phyloP scores from a whole-genome alignment of 1,139 yeast species.

The Yamadazyma dendronema region DNA sequence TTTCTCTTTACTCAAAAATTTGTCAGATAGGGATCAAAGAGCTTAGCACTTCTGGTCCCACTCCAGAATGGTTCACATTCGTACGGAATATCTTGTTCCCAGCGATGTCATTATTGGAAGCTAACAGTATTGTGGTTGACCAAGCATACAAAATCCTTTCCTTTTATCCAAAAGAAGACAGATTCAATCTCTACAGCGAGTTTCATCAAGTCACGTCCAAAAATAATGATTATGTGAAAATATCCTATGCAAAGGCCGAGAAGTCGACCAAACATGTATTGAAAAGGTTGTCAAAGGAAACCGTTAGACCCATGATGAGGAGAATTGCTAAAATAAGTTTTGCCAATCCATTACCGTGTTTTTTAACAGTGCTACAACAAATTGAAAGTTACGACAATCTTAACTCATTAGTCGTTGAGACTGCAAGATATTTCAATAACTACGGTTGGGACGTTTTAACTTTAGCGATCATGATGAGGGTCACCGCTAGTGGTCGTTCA shows the following conservation, averaged over 20 bases:
- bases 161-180: slow-evolving; percentile 55
- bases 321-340: slow-evolving; percentile 73
- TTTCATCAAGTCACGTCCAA: slow-evolving; percentile 58
- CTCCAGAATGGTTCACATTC: slow-evolving; percentile 57
- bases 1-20: slow-evolving; percentile 53
- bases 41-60: slow-evolving; percentile 24
- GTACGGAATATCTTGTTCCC: slow-evolving; percentile 70
- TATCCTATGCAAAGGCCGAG: slow-evolving; percentile 69
- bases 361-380: slow-evolving; percentile 60
- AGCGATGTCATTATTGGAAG: slow-evolving; percentile 56
- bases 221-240: slow-evolving; percentile 55
- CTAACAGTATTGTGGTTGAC: slow-evolving; percentile 62
- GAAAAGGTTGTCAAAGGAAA: slow-evolving; percentile 85
- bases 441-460: slow-evolving; percentile 88
- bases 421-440: slow-evolving; percentile 73
- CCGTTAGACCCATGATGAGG: slow-evolving; percentile 74
- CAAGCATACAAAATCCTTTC: slow-evolving; percentile 58
- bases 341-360: slow-evolving; percentile 80
- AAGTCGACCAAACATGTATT: slow-evolving; percentile 78
- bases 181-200: slow-evolving; percentile 86
- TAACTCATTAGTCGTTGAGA: slow-evolving; percentile 72
- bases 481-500: slow-evolving; percentile 64
- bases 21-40: slow-evolving; percentile 56
- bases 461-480: slow-evolving; percentile 67
- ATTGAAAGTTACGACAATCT: slow-evolving; percentile 92